phyloP scores from a whole-genome alignment of 495 filamentous ascomycete genomes.

The Glonium stellatum region DNA sequence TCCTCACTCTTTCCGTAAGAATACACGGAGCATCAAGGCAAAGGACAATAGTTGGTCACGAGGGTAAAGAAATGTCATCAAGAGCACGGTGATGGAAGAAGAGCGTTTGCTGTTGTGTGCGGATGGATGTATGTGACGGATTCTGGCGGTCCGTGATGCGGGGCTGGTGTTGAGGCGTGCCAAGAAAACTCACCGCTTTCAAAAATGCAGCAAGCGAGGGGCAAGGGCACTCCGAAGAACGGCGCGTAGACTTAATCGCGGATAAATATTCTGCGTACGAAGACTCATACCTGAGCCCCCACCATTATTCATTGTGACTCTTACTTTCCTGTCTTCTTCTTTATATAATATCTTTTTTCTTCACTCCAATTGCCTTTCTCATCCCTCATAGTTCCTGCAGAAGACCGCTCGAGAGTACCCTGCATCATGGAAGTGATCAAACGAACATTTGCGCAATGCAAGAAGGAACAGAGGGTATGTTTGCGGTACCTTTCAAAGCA shows the following conservation, averaged over 20 bases:
- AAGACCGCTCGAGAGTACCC: not conserved
- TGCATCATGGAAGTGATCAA: conserved; percentile 69
- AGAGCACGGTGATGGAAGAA: too few relatives aligned
- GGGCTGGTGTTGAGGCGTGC: not conserved
- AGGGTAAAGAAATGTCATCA: too few relatives aligned
- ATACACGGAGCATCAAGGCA: too few relatives aligned
- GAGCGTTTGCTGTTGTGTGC: too few relatives aligned
- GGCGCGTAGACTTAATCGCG: not conserved
- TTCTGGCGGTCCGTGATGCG: too few relatives aligned
- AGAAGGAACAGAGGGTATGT: conserved; percentile 60
- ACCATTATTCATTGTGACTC: not conserved
- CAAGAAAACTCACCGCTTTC: not conserved
- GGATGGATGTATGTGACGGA: too few relatives aligned
- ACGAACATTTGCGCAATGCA: conserved; percentile 81
- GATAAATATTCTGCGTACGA: not conserved
- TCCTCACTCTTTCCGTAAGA: too few relatives aligned
- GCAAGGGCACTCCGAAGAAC: not conserved
- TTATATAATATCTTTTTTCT: not conserved
- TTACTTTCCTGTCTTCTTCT: not conserved
- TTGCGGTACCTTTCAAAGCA: not conserved
- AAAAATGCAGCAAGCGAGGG: not conserved
- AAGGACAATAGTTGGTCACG: too few relatives aligned
- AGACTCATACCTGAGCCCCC: not conserved
- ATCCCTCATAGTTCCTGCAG: not conserved
- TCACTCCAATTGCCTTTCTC: too few relatives aligned